Conservation (phyloP, 177 flowering plant species). For the Vitis hybrid region DNA sequence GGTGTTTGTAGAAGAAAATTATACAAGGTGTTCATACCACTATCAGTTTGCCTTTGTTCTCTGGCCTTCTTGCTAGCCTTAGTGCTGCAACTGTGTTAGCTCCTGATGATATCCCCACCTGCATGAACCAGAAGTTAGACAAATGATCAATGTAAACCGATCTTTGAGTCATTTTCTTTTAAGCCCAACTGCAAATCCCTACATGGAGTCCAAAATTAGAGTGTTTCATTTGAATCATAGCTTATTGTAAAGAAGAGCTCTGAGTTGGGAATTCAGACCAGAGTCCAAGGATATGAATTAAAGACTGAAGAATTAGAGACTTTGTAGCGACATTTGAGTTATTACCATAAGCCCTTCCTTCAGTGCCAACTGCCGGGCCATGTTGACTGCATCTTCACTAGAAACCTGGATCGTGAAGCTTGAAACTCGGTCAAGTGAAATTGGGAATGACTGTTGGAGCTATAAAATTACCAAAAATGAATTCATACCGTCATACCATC, state of each 20-base stretch:
- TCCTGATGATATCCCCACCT: slow-evolving; percentile 98
- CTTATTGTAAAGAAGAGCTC: too few relatives aligned
- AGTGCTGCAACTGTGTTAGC: slow-evolving; percentile 71
- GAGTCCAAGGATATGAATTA: too few relatives aligned
- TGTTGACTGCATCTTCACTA: slow-evolving; percentile 91
- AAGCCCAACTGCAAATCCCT: too few relatives aligned
- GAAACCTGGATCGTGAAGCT: slow-evolving; percentile 47
- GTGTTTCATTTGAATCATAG: too few relatives aligned
- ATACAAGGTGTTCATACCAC: background rate
- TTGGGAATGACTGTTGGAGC: too few relatives aligned
- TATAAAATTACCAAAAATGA: background rate
- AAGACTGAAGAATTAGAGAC: too few relatives aligned
- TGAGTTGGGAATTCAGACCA: too few relatives aligned
- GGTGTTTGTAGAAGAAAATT: background rate
- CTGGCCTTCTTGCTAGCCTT: too few relatives aligned
- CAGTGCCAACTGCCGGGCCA: slow-evolving; percentile 93
- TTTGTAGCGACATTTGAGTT: background rate
- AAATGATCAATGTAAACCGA: background rate
- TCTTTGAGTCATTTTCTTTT: too few relatives aligned
- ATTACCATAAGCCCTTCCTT: slow-evolving; percentile 93
- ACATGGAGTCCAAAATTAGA: too few relatives aligned
- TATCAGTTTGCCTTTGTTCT: too few relatives aligned
- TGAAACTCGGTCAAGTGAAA: background rate
- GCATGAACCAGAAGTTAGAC: slow-evolving; percentile 4
- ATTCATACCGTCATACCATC: background rate